A percentile compares a stretch with the other conserved stretches of the same genome.
These are phyloP conservation scores for Medicago lupulina DNA, from an alignment of 306 rosid genomes.

Conservation along the genomic window DNA sequence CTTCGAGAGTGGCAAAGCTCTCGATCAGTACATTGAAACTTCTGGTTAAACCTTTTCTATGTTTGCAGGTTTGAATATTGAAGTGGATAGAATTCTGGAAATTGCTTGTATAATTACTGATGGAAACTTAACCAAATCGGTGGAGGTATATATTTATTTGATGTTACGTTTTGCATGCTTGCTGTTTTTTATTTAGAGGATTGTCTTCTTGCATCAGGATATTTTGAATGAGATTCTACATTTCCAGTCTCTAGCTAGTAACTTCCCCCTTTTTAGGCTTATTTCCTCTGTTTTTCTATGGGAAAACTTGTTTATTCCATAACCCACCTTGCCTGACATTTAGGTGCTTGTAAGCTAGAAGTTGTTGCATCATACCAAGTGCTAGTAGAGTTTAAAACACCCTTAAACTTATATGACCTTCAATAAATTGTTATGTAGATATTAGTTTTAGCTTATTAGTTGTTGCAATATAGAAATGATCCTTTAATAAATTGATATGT, in stretches of 20 bases:
- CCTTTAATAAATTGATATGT: too few relatives aligned
- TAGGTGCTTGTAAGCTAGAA: too few relatives aligned
- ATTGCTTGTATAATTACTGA: conserved; percentile 94
- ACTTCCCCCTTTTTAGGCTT: not conserved
- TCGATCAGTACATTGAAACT: not conserved
- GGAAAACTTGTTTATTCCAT: conserved; percentile 12
- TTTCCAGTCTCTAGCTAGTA: not conserved
- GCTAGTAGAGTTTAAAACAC: not conserved
- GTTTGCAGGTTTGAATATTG: conserved; percentile 77
- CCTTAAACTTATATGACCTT: not conserved
- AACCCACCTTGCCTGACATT: too few relatives aligned
- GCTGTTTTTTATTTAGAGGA: not conserved
- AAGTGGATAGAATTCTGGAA: conserved; percentile 89
- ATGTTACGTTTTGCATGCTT: not conserved
- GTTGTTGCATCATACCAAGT: not conserved
- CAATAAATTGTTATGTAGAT: not conserved
- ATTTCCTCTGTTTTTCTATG: not conserved
- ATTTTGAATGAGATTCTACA: conserved; percentile 24
- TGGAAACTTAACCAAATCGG: conserved; percentile 71
- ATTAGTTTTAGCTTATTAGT: not conserved
- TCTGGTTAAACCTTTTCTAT: not conserved
- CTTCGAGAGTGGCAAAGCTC: conserved; percentile 20
- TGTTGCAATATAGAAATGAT: too few relatives aligned
- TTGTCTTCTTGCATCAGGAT: not conserved
- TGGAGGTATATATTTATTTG: conserved; percentile 68